These are phyloP conservation scores for Ophiostoma sp. DNA, from an alignment of 2,329 filamentous ascomycete species.

Conservation along the genomic window DNA sequence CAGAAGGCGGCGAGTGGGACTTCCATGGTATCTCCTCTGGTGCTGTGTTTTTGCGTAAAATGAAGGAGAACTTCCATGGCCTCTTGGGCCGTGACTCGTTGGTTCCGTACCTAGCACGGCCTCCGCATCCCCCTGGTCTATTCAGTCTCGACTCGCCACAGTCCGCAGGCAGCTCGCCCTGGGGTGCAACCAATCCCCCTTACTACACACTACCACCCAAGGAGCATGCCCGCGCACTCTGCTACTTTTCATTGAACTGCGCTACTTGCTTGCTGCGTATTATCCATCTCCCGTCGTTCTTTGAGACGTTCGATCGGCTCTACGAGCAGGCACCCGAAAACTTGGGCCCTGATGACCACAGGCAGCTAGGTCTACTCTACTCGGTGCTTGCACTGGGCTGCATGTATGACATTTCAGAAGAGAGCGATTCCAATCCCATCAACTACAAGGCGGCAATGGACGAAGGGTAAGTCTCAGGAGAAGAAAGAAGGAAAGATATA, in stretches of 20 bases:
- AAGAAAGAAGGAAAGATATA: background rate
- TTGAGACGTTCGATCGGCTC: constrained; percentile 67
- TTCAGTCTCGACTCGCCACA: constrained; percentile 64
- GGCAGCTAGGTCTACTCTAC: constrained; percentile 66
- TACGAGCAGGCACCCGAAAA: constrained; percentile 64
- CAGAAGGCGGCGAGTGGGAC: constrained; percentile 88
- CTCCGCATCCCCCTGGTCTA: constrained; percentile 45
- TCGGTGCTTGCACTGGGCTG: constrained; percentile 66
- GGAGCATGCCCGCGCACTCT: constrained; percentile 49
- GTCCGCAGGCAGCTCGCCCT: constrained; percentile 59
- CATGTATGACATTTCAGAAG: constrained; percentile 59
- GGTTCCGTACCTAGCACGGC: constrained; percentile 52
- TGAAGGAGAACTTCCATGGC: constrained; percentile 81
- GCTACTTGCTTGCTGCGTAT: constrained; percentile 60
- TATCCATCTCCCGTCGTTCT: constrained; percentile 77
- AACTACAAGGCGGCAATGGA: constrained; percentile 49
- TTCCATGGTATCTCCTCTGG: constrained; percentile 93
- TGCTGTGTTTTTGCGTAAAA: constrained; percentile 75
- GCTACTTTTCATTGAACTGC: constrained; percentile 51
- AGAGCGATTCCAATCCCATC: constrained; percentile 42
- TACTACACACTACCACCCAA: constrained; percentile 65
- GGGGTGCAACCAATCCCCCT: constrained; percentile 48
- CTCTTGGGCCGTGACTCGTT: constrained; percentile 62
- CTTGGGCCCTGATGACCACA: constrained; percentile 58
- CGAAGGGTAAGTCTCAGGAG: constrained; percentile 45